Evolutionary conservation across 2,329 filamentous ascomycete species (phyloP), one percentile per base, ranked within the genome.

Genomic region (Aureobasidium sp.): DNA sequence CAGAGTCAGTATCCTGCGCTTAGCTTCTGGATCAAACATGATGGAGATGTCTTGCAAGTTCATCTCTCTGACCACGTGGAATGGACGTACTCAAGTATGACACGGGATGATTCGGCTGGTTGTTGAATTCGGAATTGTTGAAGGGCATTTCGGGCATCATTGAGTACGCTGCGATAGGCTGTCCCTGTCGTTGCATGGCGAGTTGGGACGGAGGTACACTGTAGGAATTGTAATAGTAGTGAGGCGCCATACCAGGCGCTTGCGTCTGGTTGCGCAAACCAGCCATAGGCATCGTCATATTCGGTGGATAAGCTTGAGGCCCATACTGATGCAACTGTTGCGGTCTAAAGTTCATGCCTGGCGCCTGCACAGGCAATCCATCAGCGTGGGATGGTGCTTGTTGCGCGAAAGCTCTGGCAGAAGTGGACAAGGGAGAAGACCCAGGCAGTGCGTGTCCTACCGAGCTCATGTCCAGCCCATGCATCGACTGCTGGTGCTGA

Each of bases 381-480:
- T 29, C 19, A 14, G 19, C 8, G n/a, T 47, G 42, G 8, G 54
- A 19, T 12, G 39, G 40, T 47, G 40, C 12, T 39, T 48, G 56
- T 14, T 37, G 42, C 1, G 44, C 1, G n/a, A 31, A 59, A 11
- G 22, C 35, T 35, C 31, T 19, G 1, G 29, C 2, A 42, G 58
- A 24, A 3, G 15, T 17, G 2, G 59, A 31, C n/a, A 29, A 24
- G 8, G 37, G 14, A 27, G 27, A 17, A 44, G 48, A 15, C 5
- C 44, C 60, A 14, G 60, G 60, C 33, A 61, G n/a, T 11, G 60
- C 50, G 31, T 4, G 29, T 15, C 39, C 52, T 24, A 62, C 14
- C 12, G 52, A 22, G 42, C 24, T 45, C 61, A 62, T 62, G 39
- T 58, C 61, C 11, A 62, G n/a, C 12, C 45, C 44, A 27, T 58